Conservation (phyloP, 2,329 filamentous ascomycete genomes). For the Dothideomycetes sp. region DNA sequence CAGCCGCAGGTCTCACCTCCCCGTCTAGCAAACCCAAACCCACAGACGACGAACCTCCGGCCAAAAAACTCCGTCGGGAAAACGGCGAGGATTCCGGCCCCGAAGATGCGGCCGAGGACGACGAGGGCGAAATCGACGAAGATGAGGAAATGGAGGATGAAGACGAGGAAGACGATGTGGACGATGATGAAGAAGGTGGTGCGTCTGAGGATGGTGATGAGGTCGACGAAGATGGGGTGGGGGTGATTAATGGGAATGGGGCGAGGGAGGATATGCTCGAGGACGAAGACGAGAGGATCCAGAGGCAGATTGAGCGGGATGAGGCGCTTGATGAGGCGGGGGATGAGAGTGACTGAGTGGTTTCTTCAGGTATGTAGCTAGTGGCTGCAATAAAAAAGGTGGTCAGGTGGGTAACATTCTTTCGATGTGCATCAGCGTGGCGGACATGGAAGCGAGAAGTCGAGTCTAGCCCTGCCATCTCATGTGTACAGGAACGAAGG, state of each 20-base stretch:
- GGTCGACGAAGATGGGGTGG: conserved; percentile 37
- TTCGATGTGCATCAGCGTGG: too few relatives aligned
- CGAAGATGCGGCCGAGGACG: conserved; percentile 35
- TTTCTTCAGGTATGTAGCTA: neutral
- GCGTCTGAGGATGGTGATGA: conserved; percentile 43
- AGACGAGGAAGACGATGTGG: conserved; percentile 40
- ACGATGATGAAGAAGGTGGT: conserved; percentile 43
- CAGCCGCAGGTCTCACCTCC: too few relatives aligned
- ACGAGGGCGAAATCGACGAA: conserved; percentile 40
- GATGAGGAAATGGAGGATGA: conserved; percentile 46
- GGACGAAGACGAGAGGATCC: conserved; percentile 56
- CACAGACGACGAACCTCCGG: conserved; percentile 35
- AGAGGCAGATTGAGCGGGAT: conserved; percentile 27
- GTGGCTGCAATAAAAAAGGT: conserved; percentile 11
- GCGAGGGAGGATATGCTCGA: conserved; percentile 24
- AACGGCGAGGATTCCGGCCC: conserved; percentile 29
- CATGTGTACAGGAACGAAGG: too few relatives aligned
- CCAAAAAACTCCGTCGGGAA: conserved; percentile 40
- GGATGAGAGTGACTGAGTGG: conserved; percentile 18
- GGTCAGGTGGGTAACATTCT: too few relatives aligned
- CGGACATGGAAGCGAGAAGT: too few relatives aligned
- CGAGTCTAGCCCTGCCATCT: too few relatives aligned
- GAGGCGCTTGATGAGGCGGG: conserved; percentile 23
- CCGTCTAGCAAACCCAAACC: too few relatives aligned
- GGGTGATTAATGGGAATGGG: conserved; percentile 36